Evolutionary conservation across 345 rosid species (phyloP).

Genomic region (Geranium rotundifolium): DNA sequence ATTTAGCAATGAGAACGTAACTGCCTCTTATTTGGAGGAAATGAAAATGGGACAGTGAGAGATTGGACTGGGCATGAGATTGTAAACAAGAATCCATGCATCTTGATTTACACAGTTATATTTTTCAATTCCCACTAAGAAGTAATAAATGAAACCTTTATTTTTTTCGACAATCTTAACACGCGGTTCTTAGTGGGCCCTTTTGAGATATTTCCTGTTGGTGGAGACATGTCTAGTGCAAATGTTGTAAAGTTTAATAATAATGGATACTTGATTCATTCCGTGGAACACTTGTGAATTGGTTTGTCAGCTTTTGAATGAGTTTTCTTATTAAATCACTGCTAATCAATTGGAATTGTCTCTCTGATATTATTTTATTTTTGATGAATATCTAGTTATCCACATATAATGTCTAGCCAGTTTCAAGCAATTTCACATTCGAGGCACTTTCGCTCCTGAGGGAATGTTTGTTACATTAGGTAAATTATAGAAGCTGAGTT

Average conservation of each 20-base stretch:
- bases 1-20: too few relatives aligned
- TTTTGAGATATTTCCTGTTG: conserved; percentile 78
- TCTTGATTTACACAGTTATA: too few relatives aligned
- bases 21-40: too few relatives aligned
- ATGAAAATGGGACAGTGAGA: too few relatives aligned
- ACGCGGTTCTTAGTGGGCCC: conserved; percentile 43
- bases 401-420: conserved; percentile 78
- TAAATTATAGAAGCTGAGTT: conserved; percentile 9
- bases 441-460: conserved; percentile 97
- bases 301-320: not conserved
- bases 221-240: conserved; percentile 78
- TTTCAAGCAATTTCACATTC: conserved; percentile 62
- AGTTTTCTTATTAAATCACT: not conserved
- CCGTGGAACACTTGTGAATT: conserved; percentile 56
- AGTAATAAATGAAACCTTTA: too few relatives aligned
- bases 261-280: conserved; percentile 68
- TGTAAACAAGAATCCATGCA: too few relatives aligned
- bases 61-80: too few relatives aligned
- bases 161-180: too few relatives aligned
- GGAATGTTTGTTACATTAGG: conserved; percentile 91
- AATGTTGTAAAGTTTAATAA: conserved; percentile 82
- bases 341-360: not conserved
- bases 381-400: conserved; percentile 39
- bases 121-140: too few relatives aligned
- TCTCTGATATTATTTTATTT: conserved; percentile 8